These are phyloP conservation scores for Chlamydomonas urium DNA, from an alignment of 139 green algal genomes.

Conservation along the genomic window DNA sequence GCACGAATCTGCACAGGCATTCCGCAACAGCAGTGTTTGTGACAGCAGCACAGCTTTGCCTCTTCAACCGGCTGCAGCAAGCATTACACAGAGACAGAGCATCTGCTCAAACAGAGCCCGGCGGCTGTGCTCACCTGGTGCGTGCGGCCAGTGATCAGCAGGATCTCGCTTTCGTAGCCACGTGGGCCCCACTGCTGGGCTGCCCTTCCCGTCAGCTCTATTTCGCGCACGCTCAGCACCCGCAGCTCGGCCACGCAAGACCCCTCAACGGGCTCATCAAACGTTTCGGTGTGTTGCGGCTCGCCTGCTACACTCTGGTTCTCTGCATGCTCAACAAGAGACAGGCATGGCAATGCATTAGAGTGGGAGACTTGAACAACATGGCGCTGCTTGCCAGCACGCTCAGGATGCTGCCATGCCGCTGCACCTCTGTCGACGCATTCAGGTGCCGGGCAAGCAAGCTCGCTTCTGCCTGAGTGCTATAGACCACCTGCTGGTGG, in stretches of 20 bases:
- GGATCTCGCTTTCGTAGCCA: constrained; percentile 55
- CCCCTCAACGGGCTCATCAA: constrained; percentile 11
- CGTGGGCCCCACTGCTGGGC: constrained; percentile 25
- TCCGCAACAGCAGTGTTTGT: too few relatives aligned
- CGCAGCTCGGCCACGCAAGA: constrained; percentile 36
- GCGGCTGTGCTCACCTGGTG: constrained; percentile 70
- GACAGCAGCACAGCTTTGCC: too few relatives aligned
- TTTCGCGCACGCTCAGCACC: constrained; percentile 39
- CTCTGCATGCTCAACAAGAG: not conserved
- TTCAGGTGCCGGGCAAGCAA: not conserved
- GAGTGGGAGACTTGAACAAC: not conserved
- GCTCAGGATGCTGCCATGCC: not conserved
- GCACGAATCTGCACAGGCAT: constrained; percentile 73
- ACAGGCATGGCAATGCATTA: not conserved
- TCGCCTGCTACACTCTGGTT: constrained; percentile 28
- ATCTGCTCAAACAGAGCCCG: too few relatives aligned
- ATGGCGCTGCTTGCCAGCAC: too few relatives aligned
- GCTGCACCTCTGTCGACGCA: too few relatives aligned
- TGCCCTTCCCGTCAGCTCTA: constrained; percentile 19
- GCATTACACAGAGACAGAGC: too few relatives aligned
- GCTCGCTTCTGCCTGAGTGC: not conserved
- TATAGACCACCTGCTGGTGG: not conserved
- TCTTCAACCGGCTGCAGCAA: too few relatives aligned
- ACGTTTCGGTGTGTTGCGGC: constrained; percentile 45
- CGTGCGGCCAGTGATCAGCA: constrained; percentile 73